Percentiles rank a stretch among this genome's conserved stretches.
Conservation (phyloP, 257 asterid genomes). For the Solanum bulbocastanum region DNA sequence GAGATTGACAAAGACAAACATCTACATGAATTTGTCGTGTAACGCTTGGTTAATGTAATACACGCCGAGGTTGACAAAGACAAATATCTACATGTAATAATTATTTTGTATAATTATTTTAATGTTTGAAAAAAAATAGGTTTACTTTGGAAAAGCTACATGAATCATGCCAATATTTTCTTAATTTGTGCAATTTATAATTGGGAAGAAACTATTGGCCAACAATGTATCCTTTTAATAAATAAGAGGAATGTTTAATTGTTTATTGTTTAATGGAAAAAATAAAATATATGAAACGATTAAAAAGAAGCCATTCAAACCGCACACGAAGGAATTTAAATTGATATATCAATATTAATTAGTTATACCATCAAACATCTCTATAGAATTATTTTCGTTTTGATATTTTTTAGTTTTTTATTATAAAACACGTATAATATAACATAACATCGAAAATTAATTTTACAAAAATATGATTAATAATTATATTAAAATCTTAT, state of each 20-base stretch:
- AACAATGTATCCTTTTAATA: neutral
- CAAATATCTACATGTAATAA: too few species aligned
- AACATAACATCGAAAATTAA: neutral
- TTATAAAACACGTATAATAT: neutral
- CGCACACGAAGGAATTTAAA: too few species aligned
- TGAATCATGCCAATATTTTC: neutral
- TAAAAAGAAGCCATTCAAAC: neutral
- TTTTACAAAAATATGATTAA: neutral
- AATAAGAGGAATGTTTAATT: neutral
- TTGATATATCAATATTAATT: too few species aligned
- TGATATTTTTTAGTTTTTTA: neutral
- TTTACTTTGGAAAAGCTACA: neutral
- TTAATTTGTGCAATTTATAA: neutral
- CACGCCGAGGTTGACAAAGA: neutral
- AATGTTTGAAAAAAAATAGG: neutral
- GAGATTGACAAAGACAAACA: neutral
- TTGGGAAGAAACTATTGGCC: neutral
- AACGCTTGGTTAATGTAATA: too few species aligned
- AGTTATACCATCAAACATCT: too few species aligned
- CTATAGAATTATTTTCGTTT: neutral
- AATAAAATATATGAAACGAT: neutral
- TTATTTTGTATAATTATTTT: neutral
- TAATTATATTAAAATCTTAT: neutral
- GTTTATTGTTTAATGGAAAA: neutral
- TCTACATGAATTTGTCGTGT: rapidly evolving